Evolutionary conservation across 352 stramenopile genomes (phyloP).

Genomic region (Albugo laibachii): DNA sequence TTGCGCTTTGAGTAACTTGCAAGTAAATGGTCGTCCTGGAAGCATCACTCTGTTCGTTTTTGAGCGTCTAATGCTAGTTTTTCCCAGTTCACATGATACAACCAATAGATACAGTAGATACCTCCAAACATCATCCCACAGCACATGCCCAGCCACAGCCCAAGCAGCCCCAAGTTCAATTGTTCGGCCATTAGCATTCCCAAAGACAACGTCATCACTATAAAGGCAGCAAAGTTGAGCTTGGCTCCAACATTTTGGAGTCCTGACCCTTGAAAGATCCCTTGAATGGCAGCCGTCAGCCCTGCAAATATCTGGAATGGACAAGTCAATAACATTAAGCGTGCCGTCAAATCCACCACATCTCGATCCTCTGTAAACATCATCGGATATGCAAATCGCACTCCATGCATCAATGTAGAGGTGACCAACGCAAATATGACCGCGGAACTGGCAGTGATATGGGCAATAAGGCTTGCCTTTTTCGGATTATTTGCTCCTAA

Average conservation of each 20-base stretch:
- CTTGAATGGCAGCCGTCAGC: slow-evolving; percentile 42
- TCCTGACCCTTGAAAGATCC: slow-evolving; percentile 60
- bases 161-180: slow-evolving; percentile 33
- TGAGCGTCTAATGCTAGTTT: slow-evolving; percentile 37
- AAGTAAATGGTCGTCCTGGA: too few species aligned
- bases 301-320: slow-evolving; percentile 72
- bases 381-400: slow-evolving; percentile 8
- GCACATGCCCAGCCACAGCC: slow-evolving; percentile 68
- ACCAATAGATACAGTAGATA: slow-evolving; percentile 45
- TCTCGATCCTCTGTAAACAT: slow-evolving; percentile 2
- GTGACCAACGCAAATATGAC: slow-evolving; percentile 20
- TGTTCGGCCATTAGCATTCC: slow-evolving; percentile 50
- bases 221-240: slow-evolving; percentile 76
- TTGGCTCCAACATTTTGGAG: slow-evolving; percentile 59
- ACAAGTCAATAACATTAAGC: slow-evolving; percentile 43
- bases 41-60: slow-evolving; percentile 14
- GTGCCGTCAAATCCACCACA: slow-evolving; percentile 27
- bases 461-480: slow-evolving; percentile 45
- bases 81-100: slow-evolving; percentile 49
- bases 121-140: slow-evolving; percentile 38
- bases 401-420: slow-evolving; percentile 36
- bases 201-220: slow-evolving; percentile 58
- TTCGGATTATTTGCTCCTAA: slow-evolving; percentile 60
- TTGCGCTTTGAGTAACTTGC: too few species aligned
- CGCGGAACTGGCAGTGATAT: slow-evolving; percentile 26